Evolutionary conservation across 495 filamentous ascomycete genomes (phyloP), one percentile per base, ranked within the genome.

Genomic region (Neurospora discreta): DNA sequence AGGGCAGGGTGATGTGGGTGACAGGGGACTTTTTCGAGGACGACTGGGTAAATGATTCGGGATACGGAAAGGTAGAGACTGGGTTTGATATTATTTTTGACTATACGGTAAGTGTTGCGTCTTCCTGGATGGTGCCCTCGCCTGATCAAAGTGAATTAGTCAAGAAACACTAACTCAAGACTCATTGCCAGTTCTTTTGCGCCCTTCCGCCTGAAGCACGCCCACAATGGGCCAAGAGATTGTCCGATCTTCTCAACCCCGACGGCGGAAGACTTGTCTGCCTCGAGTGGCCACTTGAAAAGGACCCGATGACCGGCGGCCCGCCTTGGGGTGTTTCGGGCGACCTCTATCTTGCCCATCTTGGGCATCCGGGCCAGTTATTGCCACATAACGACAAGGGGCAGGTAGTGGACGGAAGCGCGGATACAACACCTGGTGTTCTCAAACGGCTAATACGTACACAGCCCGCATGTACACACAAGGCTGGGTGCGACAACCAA

Each of bases 41-140:
- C 74, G 86, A 83, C 15, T 93, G 86, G 52, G 52, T 65, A 15
- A 33, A 65, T 7, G 52, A 65, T 6, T 65, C 52, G 52, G 52
- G 52, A 65, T 65, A 65, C 33, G 52, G 52, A 65, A 33, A 78
- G 18, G 73, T 82, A 39, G 80, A 84, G 23, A 77, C 81, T 18
- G 83, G 74, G 40, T 94, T 93, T 81, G 92, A 96, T 82, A 76
- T 95, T 36, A 88, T 95, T 44, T 95, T 93, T 82, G 93, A 95
- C 79, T 94, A 94, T 77, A 93, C 91, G 38, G 92, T 93, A 84
- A 74, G 88, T 71, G 23, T 69, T 46, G n/a, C 44, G 11, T 40
- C 60, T 39, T 38, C 52, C 8, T 26, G 26, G 23, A 39, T 23
- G 42, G 23, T 5, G 5, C 16, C 42, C n/a, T 46, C 10, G 40